phyloP scores from a whole-genome alignment of 1,284 basidiomycete genomes.

The Caloboletus firmus region DNA sequence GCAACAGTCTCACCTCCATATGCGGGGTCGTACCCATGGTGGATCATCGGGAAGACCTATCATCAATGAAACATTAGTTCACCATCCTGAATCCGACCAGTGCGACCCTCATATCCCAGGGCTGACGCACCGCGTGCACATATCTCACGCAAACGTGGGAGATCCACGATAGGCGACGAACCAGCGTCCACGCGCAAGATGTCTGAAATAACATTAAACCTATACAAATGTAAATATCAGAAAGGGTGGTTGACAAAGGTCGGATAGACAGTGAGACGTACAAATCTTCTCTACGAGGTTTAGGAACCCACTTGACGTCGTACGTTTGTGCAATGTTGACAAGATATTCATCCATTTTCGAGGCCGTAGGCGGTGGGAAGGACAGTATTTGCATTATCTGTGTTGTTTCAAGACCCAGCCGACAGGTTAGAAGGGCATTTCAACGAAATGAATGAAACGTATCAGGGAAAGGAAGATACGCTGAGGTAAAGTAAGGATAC shows the following conservation, averaged over 20 bases:
- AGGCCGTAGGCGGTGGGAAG: conserved; percentile 53
- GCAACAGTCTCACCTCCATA: conserved; percentile 62
- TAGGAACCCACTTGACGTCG: conserved; percentile 62
- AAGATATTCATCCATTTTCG: conserved; percentile 56
- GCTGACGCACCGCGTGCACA: conserved; percentile 54
- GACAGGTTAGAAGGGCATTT: conserved; percentile 4
- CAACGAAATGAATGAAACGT: not conserved
- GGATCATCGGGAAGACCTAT: conserved; percentile 71
- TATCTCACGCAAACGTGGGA: conserved; percentile 51
- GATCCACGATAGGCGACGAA: conserved; percentile 53
- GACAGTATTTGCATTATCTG: conserved; percentile 54
- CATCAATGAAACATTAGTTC: conserved; percentile 9
- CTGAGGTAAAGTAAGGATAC: conserved; percentile 12
- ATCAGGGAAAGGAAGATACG: not conserved
- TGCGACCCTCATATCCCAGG: not conserved
- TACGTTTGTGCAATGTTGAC: conserved; percentile 52
- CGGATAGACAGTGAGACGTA: conserved; percentile 35
- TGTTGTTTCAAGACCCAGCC: not conserved
- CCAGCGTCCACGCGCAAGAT: conserved; percentile 49
- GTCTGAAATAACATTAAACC: conserved; percentile 56
- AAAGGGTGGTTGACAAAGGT: not conserved
- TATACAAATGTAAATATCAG: conserved; percentile 28
- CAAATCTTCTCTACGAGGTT: conserved; percentile 61
- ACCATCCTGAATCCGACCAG: not conserved
- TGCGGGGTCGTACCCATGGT: conserved; percentile 65